Base-by-base conservation (phyloP, 352 stramenopile species). In the Blastocystis sp. region DNA sequence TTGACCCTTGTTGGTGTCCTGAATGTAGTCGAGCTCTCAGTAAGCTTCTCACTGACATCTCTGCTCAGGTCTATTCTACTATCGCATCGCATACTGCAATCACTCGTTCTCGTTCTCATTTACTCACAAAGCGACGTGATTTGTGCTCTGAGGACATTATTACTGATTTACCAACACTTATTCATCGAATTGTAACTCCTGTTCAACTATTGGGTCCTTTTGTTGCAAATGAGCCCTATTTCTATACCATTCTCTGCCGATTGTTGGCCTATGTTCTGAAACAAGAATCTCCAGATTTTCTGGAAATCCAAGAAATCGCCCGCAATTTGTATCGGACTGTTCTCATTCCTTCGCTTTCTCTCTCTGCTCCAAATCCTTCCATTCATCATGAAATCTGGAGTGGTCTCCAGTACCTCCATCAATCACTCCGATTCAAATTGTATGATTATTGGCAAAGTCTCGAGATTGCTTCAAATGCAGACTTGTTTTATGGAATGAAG, bases 401-500 rank as follows among this genome's bases (percentile, higher is more conserved):
- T 24, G 73, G 73, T 9, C 48, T 84, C 11, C 51, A 68, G 33
- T 44, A 35, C n/a, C 42, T 84, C 5, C 15, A 27, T 30, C 73
- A 84, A 68, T 30, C 48, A 15, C 33, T 69, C 17, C 73, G 73
- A 22, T 84, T 84, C 56, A 57, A 22, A 0, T 2, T 66, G 73
- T 84, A 84, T 44, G 44, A 33, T n/a, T 44, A 37, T 17, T 84
- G 73, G 73, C 48, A 84, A 27, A 22, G 22, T 42, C 11, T 37
- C 33, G 13, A 9, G 56, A 37, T 40, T 24, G 59, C 73, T 3
- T 19, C 42, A 5, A 60, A 84, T 1, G 15, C 33, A 0, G 73
- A 84, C 68, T 7, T 84, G 9, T 68, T 84, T 22, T 84, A 69
- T 57, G 24, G 73, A 11, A 30, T 84, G 73, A 84, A 84, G 48